Percentiles rank a stretch among this genome's conserved stretches.
Evolutionary conservation across 2,329 filamentous ascomycete species (phyloP).

Genomic region (Arthrobotrys pseudoclavata): DNA sequence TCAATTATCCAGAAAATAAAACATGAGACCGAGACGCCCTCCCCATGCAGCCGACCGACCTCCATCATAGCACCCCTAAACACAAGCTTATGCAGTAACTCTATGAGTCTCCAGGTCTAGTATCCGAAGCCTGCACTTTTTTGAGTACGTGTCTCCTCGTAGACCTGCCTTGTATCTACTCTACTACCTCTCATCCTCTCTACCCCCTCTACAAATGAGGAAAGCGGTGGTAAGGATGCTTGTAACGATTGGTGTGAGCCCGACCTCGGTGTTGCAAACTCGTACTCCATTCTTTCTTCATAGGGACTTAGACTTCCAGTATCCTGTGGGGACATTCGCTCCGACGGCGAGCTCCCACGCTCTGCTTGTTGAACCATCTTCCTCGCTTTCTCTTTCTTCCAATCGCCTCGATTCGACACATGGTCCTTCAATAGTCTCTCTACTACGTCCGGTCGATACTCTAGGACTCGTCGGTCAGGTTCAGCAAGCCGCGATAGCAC

Average conservation of each 20-base stretch:
- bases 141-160: slow-evolving; percentile 9
- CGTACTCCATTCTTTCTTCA: slow-evolving; percentile 48
- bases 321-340: slow-evolving; percentile 39
- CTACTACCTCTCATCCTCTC: slow-evolving; percentile 44
- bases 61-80: slow-evolving; percentile 3
- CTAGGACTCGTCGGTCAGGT: slow-evolving; percentile 51
- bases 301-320: slow-evolving; percentile 32
- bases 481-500: slow-evolving; percentile 49
- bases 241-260: slow-evolving; percentile 29
- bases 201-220: slow-evolving; percentile 46
- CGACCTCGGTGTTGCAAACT: slow-evolving; percentile 34
- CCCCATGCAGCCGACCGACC: slow-evolving; percentile 48
- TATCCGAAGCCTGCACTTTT: slow-evolving; percentile 44
- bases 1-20: slow-evolving; percentile 11
- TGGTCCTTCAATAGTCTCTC: slow-evolving; percentile 55
- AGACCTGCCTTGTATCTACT: slow-evolving; percentile 12
- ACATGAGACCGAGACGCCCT: slow-evolving; percentile 37
- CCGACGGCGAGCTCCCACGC: slow-evolving; percentile 30
- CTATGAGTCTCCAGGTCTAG: slow-evolving; percentile 15
- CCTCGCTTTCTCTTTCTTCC: slow-evolving; percentile 56
- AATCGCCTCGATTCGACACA: slow-evolving; percentile 54
- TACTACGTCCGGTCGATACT: slow-evolving; percentile 48
- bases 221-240: slow-evolving; percentile 39
- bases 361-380: slow-evolving; percentile 48
- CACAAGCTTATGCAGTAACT: not conserved